Conservation (phyloP, 83 land plant species). For the Thuja plicata region DNA sequence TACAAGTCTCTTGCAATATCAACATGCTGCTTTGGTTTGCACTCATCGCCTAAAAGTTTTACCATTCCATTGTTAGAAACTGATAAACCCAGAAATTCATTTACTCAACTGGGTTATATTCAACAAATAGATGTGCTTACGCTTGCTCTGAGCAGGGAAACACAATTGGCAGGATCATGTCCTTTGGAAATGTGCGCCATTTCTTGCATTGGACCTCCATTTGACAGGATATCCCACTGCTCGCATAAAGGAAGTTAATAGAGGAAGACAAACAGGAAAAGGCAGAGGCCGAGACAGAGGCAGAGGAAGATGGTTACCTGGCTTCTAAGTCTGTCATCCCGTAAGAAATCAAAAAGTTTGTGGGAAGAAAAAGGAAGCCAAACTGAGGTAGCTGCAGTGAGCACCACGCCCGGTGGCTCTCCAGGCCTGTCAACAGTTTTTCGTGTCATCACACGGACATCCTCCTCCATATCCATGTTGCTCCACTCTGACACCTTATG, state of each 20-base stretch:
- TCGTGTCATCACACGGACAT: slow-evolving; percentile 64
- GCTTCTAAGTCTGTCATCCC: slow-evolving; percentile 57
- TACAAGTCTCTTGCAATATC: slow-evolving; percentile 84
- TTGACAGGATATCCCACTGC: slow-evolving; percentile 85
- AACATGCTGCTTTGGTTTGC: slow-evolving; percentile 66
- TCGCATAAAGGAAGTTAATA: not conserved
- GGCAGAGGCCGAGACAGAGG: too few species aligned
- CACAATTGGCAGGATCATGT: slow-evolving; percentile 67
- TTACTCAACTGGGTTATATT: not conserved
- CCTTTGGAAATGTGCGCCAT: slow-evolving; percentile 73
- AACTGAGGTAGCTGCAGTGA: slow-evolving; percentile 81
- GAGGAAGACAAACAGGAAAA: too few species aligned
- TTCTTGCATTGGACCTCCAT: slow-evolving; percentile 74
- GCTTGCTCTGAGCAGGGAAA: slow-evolving; percentile 70
- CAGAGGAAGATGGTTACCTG: slow-evolving; percentile 23
- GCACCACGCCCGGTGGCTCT: slow-evolving; percentile 75
- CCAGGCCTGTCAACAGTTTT: slow-evolving; percentile 70
- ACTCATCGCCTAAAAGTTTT: slow-evolving; percentile 37
- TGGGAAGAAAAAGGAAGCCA: slow-evolving; percentile 68
- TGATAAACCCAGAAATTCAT: not conserved
- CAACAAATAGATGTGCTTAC: slow-evolving; percentile 32
- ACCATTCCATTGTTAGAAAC: not conserved
- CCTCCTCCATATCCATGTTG: slow-evolving; percentile 30
- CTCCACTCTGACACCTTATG: slow-evolving; percentile 31
- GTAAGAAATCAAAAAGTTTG: slow-evolving; percentile 70